Base-by-base conservation (phyloP, 208 protist genomes). In the Acanthamoeba castellanii region DNA sequence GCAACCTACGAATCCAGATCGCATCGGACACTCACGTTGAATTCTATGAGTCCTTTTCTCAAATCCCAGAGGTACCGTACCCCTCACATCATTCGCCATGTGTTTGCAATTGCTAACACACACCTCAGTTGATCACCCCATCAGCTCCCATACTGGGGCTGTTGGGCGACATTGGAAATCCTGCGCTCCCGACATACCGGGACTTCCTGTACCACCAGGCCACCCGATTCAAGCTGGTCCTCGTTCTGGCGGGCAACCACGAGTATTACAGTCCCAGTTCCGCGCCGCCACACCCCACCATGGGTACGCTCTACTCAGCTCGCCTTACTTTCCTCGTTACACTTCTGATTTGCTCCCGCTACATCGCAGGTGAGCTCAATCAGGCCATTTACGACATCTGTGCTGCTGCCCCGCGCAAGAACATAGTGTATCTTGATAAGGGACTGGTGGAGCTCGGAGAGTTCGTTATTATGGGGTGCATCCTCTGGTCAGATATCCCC, bases 191-290 rank as follows among this genome's bases (percentile, higher is more conserved):
- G 14, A 57, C 37, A 0, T 94, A 94, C 32, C 72, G 55, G 2
- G 91, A 94, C 22, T 94, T 94, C 50, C 20, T 94, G 0, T 57
- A 55, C 16, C 70, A 70, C 9, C 91, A 94, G 27, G 42, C 72
- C 8, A 13, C 11, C 3, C 66, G 91, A 47, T 94, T 94, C 57
- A 68, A 87, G 72, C 27, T 72, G 47, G 72, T 94, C 18, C 22
- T 94, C 27, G 32, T 94, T 25, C 25, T 94, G 2, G 66, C 72
- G 4, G 91, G 91, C 13, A 94, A 94, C 91, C 91, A 94, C 91
- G 91, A 94, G 52, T 81, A 61, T 47, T 81, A 94, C 37, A 87
- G 78, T n/a, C 78, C 78, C 16, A 11, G 78, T 47, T 34, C 18
- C 47, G 78, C 78, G 6, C 78, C 78, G 7, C 78, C 78, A 50